Conservation (phyloP, 208 protist genomes). For the Leptomonas seymouri region DNA sequence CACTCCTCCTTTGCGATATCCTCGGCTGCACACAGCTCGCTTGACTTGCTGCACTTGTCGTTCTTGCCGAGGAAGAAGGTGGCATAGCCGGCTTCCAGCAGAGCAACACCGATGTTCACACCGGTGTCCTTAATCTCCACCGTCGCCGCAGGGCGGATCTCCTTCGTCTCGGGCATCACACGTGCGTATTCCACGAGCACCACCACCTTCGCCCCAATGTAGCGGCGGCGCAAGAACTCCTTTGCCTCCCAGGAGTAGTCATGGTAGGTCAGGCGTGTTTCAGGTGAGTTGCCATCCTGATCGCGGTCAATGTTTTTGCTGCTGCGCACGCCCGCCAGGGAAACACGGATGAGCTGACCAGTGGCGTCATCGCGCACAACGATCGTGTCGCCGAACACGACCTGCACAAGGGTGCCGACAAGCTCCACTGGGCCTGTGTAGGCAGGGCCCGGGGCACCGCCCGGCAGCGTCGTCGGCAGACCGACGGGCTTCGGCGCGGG, state of each 20-base stretch:
- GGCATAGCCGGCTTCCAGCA: conserved; percentile 82
- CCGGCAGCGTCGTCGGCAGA: conserved; percentile 48
- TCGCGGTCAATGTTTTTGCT: conserved; percentile 86
- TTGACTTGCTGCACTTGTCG: conserved; percentile 70
- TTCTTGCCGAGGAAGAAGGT: conserved; percentile 82
- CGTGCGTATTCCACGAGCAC: conserved; percentile 84
- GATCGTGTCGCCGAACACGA: conserved; percentile 84
- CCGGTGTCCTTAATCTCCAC: conserved; percentile 62
- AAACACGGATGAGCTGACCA: conserved; percentile 58
- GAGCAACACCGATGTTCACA: conserved; percentile 67
- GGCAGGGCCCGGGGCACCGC: conserved; percentile 43
- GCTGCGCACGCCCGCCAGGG: conserved; percentile 75
- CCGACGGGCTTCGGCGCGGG: conserved; percentile 31
- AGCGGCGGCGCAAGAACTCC: conserved; percentile 83
- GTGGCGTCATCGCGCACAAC: conserved; percentile 66
- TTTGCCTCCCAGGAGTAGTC: conserved; percentile 89
- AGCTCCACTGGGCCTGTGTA: conserved; percentile 74
- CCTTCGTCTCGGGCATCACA: conserved; percentile 81
- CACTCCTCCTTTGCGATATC: conserved; percentile 49
- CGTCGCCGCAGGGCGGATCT: conserved; percentile 73
- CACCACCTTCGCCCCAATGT: conserved; percentile 74
- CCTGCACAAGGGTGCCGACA: conserved; percentile 72
- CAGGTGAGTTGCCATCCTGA: conserved; percentile 75
- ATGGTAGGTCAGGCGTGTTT: conserved; percentile 84
- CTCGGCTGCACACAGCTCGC: conserved; percentile 62